Percentiles rank a stretch among this genome's conserved stretches.
Evolutionary conservation across 768 basidiomycete genomes (phyloP).

Genomic region (Tubosaeta sp.): DNA sequence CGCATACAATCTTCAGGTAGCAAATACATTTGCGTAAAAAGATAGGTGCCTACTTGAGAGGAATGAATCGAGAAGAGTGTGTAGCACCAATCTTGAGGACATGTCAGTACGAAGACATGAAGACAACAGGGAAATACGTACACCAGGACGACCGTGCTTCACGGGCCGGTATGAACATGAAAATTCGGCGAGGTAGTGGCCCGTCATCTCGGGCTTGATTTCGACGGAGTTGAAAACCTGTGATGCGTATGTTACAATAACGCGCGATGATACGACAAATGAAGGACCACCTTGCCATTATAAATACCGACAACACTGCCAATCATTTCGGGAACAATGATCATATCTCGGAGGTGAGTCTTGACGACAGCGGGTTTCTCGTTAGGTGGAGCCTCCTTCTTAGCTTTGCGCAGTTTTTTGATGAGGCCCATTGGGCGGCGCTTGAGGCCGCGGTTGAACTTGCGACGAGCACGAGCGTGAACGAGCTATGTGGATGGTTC

Average conservation of each 20-base stretch:
- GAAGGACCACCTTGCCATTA: slow-evolving; percentile 79
- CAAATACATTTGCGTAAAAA: slow-evolving; percentile 16
- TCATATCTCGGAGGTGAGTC: slow-evolving; percentile 99
- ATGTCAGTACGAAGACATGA: slow-evolving; percentile 9
- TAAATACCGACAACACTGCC: slow-evolving; percentile 97
- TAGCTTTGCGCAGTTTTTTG: slow-evolving; percentile 99
- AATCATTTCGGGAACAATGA: slow-evolving; percentile 99
- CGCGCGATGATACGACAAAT: not conserved
- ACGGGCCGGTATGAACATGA: slow-evolving; percentile 97
- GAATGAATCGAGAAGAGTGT: slow-evolving; percentile 88
- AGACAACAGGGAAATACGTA: slow-evolving; percentile 41
- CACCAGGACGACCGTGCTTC: slow-evolving; percentile 99
- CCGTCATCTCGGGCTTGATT: slow-evolving; percentile 99
- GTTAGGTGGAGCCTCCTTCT: slow-evolving; percentile 98
- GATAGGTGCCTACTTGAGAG: slow-evolving; percentile 77
- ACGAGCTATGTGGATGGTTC: slow-evolving; percentile 62
- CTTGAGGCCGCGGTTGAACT: slow-evolving; percentile 99
- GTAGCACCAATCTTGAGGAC: slow-evolving; percentile 75
- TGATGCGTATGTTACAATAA: slow-evolving; percentile 1
- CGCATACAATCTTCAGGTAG: slow-evolving; percentile 36
- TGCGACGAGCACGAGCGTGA: slow-evolving; percentile 96
- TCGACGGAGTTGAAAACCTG: slow-evolving; percentile 94
- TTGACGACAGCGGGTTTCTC: slow-evolving; percentile 99
- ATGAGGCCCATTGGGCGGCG: slow-evolving; percentile 98
- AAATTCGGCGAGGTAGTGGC: slow-evolving; percentile 98